Percentiles rank a stretch among this genome's conserved stretches.
These are phyloP conservation scores for Lactuca saligna DNA, from an alignment of 129 eudicot species.

Conservation along the genomic window DNA sequence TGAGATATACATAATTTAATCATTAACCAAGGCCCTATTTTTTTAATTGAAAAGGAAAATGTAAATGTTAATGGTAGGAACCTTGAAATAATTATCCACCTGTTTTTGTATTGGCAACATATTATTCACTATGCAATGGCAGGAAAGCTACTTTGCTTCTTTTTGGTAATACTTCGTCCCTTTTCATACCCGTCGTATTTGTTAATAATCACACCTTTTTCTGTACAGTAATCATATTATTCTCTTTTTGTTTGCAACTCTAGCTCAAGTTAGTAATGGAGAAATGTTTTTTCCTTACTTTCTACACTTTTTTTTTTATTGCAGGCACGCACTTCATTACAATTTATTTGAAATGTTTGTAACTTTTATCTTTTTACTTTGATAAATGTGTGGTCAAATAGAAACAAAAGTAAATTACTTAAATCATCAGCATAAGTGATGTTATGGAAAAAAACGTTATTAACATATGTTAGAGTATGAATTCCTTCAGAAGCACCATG, in stretches of 20 bases:
- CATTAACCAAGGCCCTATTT: neutral
- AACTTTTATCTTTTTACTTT: too few relatives aligned
- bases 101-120: constrained; percentile 4
- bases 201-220: constrained; percentile 8
- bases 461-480: neutral
- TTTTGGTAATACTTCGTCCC: constrained; percentile 8
- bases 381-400: too few relatives aligned
- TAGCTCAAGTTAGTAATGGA: constrained; percentile 8
- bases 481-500: neutral
- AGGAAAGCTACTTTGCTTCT: constrained; percentile 9
- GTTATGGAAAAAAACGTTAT: too few relatives aligned
- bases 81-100: constrained; percentile 4
- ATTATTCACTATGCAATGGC: constrained; percentile 2
- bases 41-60: neutral
- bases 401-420: too few relatives aligned
- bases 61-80: neutral
- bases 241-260: constrained; percentile 6
- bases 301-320: neutral
- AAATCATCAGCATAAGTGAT: too few relatives aligned
- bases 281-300: neutral
- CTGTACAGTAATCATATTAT: constrained; percentile 10
- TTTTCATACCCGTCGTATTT: constrained; percentile 4
- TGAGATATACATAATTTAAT: neutral
- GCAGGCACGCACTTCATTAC: neutral
- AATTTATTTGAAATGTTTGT: too few relatives aligned